Evolutionary conservation across 331 rosid genomes (phyloP).

Genomic region (Rhamnella rubrinervis): DNA sequence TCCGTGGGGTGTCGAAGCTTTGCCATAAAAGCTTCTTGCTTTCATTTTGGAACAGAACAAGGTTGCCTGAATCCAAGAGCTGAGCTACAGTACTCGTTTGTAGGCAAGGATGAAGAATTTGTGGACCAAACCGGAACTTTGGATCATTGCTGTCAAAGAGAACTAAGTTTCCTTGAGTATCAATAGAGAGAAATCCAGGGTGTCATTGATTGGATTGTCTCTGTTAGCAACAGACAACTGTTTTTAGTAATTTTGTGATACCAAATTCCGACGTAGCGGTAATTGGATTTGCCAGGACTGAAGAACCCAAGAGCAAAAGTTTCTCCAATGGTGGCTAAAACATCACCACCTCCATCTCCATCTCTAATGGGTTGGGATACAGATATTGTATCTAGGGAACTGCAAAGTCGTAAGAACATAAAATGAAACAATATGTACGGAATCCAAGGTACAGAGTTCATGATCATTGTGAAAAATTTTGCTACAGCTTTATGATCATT

Average conservation of each 20-base stretch:
- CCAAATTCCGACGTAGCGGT: slow-evolving; percentile 59
- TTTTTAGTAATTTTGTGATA: slow-evolving; percentile 21
- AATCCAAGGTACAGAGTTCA: background rate
- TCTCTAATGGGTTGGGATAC: slow-evolving; percentile 28
- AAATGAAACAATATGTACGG: background rate
- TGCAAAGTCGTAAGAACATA: background rate
- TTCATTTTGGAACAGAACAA: background rate
- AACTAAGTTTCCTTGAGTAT: background rate
- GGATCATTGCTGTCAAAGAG: background rate
- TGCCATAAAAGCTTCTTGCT: slow-evolving; percentile 16
- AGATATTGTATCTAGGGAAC: background rate
- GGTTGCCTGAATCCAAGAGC: slow-evolving; percentile 26
- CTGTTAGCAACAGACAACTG: slow-evolving; percentile 2
- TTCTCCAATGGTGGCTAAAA: slow-evolving; percentile 23
- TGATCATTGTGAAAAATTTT: background rate
- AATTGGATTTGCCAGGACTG: slow-evolving; percentile 28
- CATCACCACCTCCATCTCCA: slow-evolving; percentile 32
- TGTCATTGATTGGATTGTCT: background rate
- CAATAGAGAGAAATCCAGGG: background rate
- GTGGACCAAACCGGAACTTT: slow-evolving; percentile 24
- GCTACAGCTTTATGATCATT: too few species aligned
- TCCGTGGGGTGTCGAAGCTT: slow-evolving; percentile 11
- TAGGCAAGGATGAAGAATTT: background rate
- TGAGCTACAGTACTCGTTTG: background rate
- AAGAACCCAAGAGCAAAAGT: slow-evolving; percentile 58